Base-by-base conservation (phyloP, 2,329 filamentous ascomycete genomes). In the Elsinoe arachidis region DNA sequence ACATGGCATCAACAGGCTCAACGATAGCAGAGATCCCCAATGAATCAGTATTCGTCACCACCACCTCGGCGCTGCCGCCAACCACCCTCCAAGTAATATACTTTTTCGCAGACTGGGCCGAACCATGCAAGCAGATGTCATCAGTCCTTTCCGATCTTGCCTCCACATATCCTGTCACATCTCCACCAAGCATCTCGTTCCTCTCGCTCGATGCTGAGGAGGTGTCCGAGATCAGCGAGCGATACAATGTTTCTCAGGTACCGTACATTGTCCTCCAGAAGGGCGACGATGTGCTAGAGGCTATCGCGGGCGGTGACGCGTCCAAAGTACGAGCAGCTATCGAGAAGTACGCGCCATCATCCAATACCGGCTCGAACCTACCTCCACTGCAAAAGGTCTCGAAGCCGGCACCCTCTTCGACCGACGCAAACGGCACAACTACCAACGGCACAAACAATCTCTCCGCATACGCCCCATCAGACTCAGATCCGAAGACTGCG, bases 71-170 rank as follows among this genome's bases (percentile, higher is more conserved):
- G 41, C 78, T 91, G 12, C 81, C 88, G 10, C 69, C 85, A 1
- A 80, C 84, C 14, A 83, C 87, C 14, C 82, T 96, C 60, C 79
- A 92, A 61, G 80, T 96, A 68, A 83, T 95, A 69, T 96, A 91
- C 71, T 99, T 99, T 79, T 88, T 97, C 72, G 90, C 93, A 17
- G 88, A 91, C 63, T 99, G 93, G 93, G 93, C 93, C 30, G 90
- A 90, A 59, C 93, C 93, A 46, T 97, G 93, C 78, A 85, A 88
- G 62, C 90, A 96, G 74, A 97, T 97, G 91, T 83, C 82, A 64
- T 87, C 85, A 53, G 87, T 97, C 65, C 83, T 99, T 63, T 80
- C 82, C 68, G 87, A 90, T 19, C 87, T 99, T 63, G 91, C 92
- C 63, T 83, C 84, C 67, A 90, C 91, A 70, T 96, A 95, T 74